phyloP scores from a whole-genome alignment of 768 basidiomycete species.

The Russula foetens region DNA sequence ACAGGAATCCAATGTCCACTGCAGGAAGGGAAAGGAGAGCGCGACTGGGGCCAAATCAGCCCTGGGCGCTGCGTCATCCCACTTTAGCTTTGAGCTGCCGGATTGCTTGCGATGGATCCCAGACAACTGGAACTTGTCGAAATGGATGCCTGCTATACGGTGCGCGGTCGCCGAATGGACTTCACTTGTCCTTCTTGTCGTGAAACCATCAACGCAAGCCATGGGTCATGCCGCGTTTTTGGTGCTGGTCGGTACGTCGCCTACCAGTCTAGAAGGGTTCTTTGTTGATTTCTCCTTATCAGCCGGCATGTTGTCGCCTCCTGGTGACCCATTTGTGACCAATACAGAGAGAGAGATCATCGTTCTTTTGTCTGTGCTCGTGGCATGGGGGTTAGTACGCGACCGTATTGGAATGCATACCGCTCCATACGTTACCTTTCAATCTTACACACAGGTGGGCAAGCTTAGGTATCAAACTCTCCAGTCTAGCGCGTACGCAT shows the following conservation, averaged over 20 bases:
- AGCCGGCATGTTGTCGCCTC: constrained; percentile 62
- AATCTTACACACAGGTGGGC: constrained; percentile 50
- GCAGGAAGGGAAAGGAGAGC: not conserved
- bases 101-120: constrained; percentile 45
- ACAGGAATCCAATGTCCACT: not conserved
- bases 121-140: constrained; percentile 47
- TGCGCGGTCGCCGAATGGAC: constrained; percentile 58
- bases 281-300: not conserved
- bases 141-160: constrained; percentile 55
- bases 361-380: constrained; percentile 39
- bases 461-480: constrained; percentile 56
- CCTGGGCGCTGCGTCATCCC: not conserved
- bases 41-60: not conserved
- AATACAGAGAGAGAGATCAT: constrained; percentile 58
- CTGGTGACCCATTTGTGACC: constrained; percentile 57
- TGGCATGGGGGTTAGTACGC: constrained; percentile 47
- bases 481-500: constrained; percentile 45
- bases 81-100: constrained; percentile 22
- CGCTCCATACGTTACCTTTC: not conserved
- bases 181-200: constrained; percentile 48
- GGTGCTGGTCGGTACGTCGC: constrained; percentile 47
- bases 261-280: not conserved
- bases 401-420: constrained; percentile 22
- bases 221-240: constrained; percentile 63
- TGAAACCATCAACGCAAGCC: constrained; percentile 37